These are phyloP conservation scores for Chlorella ohadii DNA, from an alignment of 139 green algal genomes.

Conservation along the genomic window DNA sequence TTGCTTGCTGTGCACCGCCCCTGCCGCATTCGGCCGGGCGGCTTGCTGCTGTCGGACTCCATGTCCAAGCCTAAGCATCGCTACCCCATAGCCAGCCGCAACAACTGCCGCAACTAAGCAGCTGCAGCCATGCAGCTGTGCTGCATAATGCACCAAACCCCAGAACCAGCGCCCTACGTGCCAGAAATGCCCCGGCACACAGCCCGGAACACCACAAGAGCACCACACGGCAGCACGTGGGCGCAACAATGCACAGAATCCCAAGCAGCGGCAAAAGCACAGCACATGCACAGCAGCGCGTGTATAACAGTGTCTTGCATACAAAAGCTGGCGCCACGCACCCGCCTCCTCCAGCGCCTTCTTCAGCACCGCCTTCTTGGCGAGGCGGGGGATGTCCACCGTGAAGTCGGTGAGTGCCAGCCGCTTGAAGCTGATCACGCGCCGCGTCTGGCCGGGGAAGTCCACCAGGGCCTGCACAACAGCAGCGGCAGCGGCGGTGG, in stretches of 20 bases:
- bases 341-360: constrained; percentile 76
- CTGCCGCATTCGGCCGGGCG: too few species aligned
- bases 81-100: too few species aligned
- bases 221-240: too few species aligned
- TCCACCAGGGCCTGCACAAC: constrained; percentile 91
- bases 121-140: neutral
- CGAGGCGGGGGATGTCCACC: constrained; percentile 89
- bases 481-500: neutral
- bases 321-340: constrained; percentile 38
- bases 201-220: too few species aligned
- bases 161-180: too few species aligned
- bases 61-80: too few species aligned
- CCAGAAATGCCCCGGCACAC: too few species aligned
- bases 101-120: too few species aligned
- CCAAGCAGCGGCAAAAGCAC: too few species aligned
- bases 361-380: constrained; percentile 90
- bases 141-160: neutral
- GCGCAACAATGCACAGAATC: too few species aligned
- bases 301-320: neutral
- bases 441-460: constrained; percentile 75
- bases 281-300: neutral
- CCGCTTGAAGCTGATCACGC: constrained; percentile 92
- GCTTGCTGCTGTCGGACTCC: too few species aligned
- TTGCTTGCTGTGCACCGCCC: too few species aligned
- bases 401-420: constrained; percentile 94